These are phyloP conservation scores for Thuidium tamariscinum DNA, from an alignment of 225 moss, liverwort and hornwort species.

Conservation along the genomic window DNA sequence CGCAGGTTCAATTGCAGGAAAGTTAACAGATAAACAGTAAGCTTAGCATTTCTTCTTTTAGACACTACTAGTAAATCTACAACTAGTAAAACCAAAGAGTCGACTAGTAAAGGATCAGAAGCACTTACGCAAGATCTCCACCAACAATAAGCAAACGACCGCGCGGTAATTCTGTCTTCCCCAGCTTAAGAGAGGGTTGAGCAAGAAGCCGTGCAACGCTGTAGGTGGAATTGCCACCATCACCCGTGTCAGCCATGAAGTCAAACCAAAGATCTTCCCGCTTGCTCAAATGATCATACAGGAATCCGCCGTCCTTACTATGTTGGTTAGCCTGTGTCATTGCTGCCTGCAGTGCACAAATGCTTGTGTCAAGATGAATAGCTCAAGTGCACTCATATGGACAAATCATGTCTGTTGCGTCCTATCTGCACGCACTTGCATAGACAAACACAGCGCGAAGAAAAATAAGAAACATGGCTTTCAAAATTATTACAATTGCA, in stretches of 20 bases:
- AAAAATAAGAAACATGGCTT: neutral
- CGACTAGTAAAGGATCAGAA: neutral
- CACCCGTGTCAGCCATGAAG: slow-evolving; percentile 99
- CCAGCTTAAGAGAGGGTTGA: slow-evolving; percentile 74
- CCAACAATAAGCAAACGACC: slow-evolving; percentile 86
- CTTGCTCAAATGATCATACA: slow-evolving; percentile 67
- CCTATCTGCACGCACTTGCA: neutral
- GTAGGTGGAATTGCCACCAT: slow-evolving; percentile 98
- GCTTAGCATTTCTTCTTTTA: neutral
- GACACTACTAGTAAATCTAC: neutral
- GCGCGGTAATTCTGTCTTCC: slow-evolving; percentile 67
- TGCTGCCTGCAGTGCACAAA: slow-evolving; percentile 65
- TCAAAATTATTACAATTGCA: neutral
- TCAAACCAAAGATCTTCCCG: slow-evolving; percentile 96
- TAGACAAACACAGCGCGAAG: neutral
- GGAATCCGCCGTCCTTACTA: slow-evolving; percentile 41
- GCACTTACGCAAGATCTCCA: slow-evolving; percentile 96
- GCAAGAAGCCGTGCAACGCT: slow-evolving; percentile 88
- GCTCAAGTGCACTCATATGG: neutral
- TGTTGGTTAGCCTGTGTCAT: slow-evolving; percentile 91
- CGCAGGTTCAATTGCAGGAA: neutral
- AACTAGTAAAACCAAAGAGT: neutral
- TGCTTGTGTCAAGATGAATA: neutral
- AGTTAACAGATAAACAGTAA: neutral
- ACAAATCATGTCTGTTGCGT: neutral